Evolutionary conservation across 148 eudicot genomes (phyloP), one percentile per base, ranked within the genome.

Genomic region (Dianthus caryophyllus): DNA sequence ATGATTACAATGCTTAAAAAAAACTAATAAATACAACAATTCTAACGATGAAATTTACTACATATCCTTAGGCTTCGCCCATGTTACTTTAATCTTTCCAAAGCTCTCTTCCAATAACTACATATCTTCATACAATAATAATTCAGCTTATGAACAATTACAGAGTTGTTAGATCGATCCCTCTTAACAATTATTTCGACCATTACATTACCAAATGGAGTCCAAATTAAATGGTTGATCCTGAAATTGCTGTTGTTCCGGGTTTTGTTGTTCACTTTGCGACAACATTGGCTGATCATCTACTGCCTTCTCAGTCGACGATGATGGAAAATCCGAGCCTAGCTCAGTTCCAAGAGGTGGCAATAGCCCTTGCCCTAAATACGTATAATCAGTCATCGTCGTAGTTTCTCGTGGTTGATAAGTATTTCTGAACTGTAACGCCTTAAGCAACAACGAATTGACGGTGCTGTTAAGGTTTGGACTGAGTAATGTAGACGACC

Each of bases 121-220:
- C 49, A n/a, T n/a, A n/a, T n/a, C 31, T 64, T 39, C 53, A 13
- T 46, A n/a, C 16, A 18, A 15, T 21, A 25, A n/a, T 9, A 18
- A 15, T 21, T 14, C 47, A 60, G 41, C 31, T 67, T n/a, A 67
- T 50, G 44, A n/a, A 30, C 57, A 56, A 51, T 62, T 69, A 55
- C 44, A 68, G 18, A 24, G 25, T 67, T 39, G 67, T 68, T 74
- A 61, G 31, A 51, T 61, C 12, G n/a, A n/a, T n/a, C n/a, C n/a
- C n/a, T 30, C 46, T 31, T n/a, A n/a, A n/a, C 30, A 52, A 18
- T 68, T 52, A 25, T 29, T 31, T 49, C 38, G 17, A 31, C 31
- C 64, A 54, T 82, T 79, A 87, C 94, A 54, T 82, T 79, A 87
- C 94, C 97, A 90, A 72, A 87, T 75, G 77, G 97, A 81, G 84